Evolutionary conservation across 768 basidiomycete genomes (phyloP).

Genomic region (Hypsizygus marmoreus): DNA sequence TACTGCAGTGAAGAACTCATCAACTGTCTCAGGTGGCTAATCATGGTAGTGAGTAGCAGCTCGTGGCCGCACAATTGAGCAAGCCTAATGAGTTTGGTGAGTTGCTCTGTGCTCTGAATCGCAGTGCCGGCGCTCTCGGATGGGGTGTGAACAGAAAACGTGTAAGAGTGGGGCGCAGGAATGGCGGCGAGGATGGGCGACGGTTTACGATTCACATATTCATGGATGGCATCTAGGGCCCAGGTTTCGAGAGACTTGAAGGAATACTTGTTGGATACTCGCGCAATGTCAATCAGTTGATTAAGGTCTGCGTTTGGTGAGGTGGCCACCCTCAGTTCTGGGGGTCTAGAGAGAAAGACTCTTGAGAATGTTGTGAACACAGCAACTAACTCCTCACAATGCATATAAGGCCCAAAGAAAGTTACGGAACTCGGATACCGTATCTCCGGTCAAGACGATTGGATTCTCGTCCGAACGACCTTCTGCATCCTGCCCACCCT

Average conservation of each 20-base stretch:
- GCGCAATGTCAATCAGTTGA: conserved; percentile 62
- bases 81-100: conserved; percentile 63
- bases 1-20: conserved; percentile 66
- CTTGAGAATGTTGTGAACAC: not conserved
- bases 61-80: conserved; percentile 70
- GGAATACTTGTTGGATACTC: conserved; percentile 70
- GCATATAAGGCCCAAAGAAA: conserved; percentile 82
- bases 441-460: conserved; percentile 63
- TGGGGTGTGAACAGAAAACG: conserved; percentile 25
- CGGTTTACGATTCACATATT: conserved; percentile 60
- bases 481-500: conserved; percentile 50
- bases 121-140: conserved; percentile 15
- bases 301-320: conserved; percentile 51
- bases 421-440: conserved; percentile 64
- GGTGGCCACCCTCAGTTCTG: conserved; percentile 54
- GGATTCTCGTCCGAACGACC: conserved; percentile 68
- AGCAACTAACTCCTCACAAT: conserved; percentile 44
- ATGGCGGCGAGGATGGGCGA: conserved; percentile 51
- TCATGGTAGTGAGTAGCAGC: conserved; percentile 60
- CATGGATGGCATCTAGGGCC: conserved; percentile 74
- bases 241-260: conserved; percentile 76
- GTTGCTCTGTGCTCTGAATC: conserved; percentile 43
- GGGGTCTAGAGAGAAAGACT: conserved; percentile 52
- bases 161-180: conserved; percentile 36
- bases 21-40: conserved; percentile 56